These are phyloP conservation scores for Chondrus crispus DNA, from an alignment of 23 red algal genomes.

Conservation along the genomic window DNA sequence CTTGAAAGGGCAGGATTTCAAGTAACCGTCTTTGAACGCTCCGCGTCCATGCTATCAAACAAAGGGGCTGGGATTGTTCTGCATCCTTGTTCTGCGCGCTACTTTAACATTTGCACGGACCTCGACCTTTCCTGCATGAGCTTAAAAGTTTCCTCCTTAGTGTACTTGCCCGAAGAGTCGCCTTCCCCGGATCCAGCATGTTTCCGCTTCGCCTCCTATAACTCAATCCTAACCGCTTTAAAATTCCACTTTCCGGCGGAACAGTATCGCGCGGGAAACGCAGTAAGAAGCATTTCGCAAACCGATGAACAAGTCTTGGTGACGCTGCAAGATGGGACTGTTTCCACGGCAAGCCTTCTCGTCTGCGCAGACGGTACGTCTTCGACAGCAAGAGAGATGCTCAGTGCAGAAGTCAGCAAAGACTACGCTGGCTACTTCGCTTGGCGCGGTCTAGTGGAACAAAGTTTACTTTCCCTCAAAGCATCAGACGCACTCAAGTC, in stretches of 20 bases:
- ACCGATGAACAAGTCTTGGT: slow-evolving; percentile 5
- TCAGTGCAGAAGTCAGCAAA: not conserved
- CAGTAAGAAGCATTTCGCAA: slow-evolving; percentile 10
- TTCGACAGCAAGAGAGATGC: not conserved
- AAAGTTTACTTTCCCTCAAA: not conserved
- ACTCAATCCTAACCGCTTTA: slow-evolving; percentile 17
- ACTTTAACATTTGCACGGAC: not conserved
- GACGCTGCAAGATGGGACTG: not conserved
- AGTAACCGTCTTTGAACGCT: slow-evolving; percentile 38
- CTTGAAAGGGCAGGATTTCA: slow-evolving; percentile 4
- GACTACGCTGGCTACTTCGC: slow-evolving; percentile 31
- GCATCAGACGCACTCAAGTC: not conserved
- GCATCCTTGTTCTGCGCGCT: slow-evolving; percentile 1
- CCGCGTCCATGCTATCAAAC: not conserved
- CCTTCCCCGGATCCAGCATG: not conserved
- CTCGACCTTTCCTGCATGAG: slow-evolving; percentile 10
- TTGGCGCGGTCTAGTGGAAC: slow-evolving; percentile 29
- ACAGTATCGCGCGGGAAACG: not conserved
- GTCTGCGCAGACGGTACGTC: slow-evolving; percentile 36
- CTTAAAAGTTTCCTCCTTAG: not conserved
- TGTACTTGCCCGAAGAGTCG: slow-evolving; percentile 13
- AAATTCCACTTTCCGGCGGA: not conserved
- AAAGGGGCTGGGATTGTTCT: slow-evolving; percentile 47
- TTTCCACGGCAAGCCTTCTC: not conserved
- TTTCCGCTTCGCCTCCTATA: not conserved